These are phyloP conservation scores for Fusarium udum DNA, from an alignment of 2,329 filamentous ascomycete species.

Conservation along the genomic window DNA sequence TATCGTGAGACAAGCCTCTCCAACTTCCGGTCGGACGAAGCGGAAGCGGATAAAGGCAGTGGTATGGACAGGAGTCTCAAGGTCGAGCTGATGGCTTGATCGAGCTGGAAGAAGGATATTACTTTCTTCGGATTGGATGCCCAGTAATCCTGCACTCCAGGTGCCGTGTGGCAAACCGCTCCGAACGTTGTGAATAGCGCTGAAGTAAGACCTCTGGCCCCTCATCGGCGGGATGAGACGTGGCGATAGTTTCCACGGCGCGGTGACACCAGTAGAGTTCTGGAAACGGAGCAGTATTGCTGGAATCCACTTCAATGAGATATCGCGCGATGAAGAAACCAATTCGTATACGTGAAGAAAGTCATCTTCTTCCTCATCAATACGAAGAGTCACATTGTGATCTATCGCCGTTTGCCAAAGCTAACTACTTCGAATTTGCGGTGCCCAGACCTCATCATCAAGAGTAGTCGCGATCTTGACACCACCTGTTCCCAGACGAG, in stretches of 20 bases:
- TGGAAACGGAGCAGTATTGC: neutral
- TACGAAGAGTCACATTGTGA: neutral
- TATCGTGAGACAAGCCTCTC: neutral
- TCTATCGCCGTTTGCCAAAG: neutral
- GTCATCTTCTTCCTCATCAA: neutral
- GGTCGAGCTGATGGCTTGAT: neutral
- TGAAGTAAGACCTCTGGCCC: neutral
- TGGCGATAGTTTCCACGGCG: neutral
- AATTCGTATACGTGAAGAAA: neutral
- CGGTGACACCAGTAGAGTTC: neutral
- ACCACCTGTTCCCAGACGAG: neutral
- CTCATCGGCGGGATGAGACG: neutral
- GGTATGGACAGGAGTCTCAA: neutral
- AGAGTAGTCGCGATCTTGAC: neutral
- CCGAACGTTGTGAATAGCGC: neutral
- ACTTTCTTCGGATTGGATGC: fast-evolving
- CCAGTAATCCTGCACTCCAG: neutral
- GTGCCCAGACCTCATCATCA: neutral
- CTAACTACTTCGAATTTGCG: neutral
- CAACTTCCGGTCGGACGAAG: neutral
- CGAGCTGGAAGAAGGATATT: neutral
- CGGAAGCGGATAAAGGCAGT: neutral
- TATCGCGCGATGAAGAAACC: neutral
- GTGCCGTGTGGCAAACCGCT: neutral
- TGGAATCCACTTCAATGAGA: neutral